Base-by-base conservation (phyloP, 2,329 filamentous ascomycete genomes). In the Fusarium albosuccineum region DNA sequence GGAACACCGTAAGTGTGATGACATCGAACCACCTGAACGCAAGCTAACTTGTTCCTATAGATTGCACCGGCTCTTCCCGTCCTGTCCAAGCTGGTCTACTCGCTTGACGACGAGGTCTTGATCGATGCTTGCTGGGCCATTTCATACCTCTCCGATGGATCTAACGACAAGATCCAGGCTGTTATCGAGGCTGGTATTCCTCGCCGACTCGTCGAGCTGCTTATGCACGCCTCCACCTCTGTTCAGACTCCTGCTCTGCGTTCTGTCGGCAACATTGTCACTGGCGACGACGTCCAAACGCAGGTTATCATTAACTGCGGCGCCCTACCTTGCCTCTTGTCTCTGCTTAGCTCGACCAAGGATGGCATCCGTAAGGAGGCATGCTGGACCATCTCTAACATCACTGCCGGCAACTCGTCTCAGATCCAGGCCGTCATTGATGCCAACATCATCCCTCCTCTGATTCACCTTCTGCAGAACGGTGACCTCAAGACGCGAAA, bases 101-200 rank as follows among this genome's bases (percentile, higher is more conserved):
- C 96, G 67, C 88, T 99, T 58, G 96, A 99, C 77, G 96, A 99
- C 73, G 96, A 99, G 80, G 96, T 99, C 61, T 85, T 99, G 64
- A 99, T 99, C 75, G 96, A 99, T 81, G 96, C 96, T 62, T 99
- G 96, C 89, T 99, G 96, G 96, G 96, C 96, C 66, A 98, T 99
- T 76, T 98, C 95, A 1, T 99, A 99, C 78, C 89, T 99, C 17
- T 98, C 96, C 4, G 96, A 99, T 80, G 96, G 96, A 42, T 93
- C 94, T 74, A 99, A 99, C 80, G 96, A 99, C 77, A 99, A 99
- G 86, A 99, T 99, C 69, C 96, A 99, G 82, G 95, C 96, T 46
- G 96, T 99, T 57, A 98, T 99, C 74, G 96, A 99, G 83, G 96
- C 95, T 44, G 95, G 96, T 71, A 99, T 99, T 67, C 96, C 96